Base-by-base conservation (phyloP, 176 grass and related monocot genomes). In the Bromus sterilis region DNA sequence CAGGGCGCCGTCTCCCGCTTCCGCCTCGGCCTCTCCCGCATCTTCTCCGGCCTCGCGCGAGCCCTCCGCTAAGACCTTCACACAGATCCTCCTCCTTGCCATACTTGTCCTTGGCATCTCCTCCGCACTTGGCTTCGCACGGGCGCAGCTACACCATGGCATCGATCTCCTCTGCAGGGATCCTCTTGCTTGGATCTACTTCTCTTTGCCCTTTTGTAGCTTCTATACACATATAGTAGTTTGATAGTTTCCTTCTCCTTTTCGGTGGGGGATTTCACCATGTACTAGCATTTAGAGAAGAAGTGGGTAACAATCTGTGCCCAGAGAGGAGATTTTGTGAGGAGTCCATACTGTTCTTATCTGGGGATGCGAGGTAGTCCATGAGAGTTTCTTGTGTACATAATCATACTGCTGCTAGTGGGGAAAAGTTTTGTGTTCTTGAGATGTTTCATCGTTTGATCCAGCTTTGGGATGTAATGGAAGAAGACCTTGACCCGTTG, bases 21-120 rank as follows among this genome's bases (percentile, higher is more conserved):
- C 91, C 89, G 82, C 23, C 89, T 87, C 55, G 94, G 89, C 1
- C 32, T 94, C 61, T 79, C 74, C 16, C 94, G 91, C 30, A 80
- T 97, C 82, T 71, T 90, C 84, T 2, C 80, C 53, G 76, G 80
- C 3, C 75, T 92, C 65, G 78, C 83, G 0, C 87, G 89, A n/a
- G 72, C 82, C 67, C 75, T 94, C 36, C 85, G 84, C 79, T 93
- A 88, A 28, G n/a, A n/a, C n/a, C n/a, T n/a, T n/a, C n/a, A n/a
- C n/a, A n/a, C n/a, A n/a, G n/a, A n/a, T n/a, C n/a, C n/a, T n/a
- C n/a, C n/a, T n/a, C n/a, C n/a, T n/a, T n/a, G n/a, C n/a, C n/a
- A n/a, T n/a, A n/a, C n/a, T n/a, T n/a, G n/a, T n/a, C n/a, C n/a
- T n/a, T n/a, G n/a, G n/a, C n/a, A n/a, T n/a, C n/a, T n/a, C n/a